Base-by-base conservation (phyloP, 2,329 filamentous ascomycete genomes). In the Exophiala bonariae region DNA sequence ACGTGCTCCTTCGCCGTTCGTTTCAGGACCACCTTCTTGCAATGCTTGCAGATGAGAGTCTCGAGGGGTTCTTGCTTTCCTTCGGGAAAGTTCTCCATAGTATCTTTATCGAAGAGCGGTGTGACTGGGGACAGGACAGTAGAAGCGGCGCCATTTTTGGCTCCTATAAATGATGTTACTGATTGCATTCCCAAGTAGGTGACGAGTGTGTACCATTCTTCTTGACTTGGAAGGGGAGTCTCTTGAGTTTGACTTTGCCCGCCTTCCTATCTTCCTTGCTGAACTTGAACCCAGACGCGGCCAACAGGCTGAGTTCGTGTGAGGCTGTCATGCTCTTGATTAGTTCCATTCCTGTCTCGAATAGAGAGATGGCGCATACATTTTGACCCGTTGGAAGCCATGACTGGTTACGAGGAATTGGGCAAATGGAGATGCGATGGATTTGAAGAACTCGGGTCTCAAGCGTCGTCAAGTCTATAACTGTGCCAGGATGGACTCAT, bases 1-100 rank as follows among this genome's bases (percentile, higher is more conserved):
- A 96, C 89, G 63, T 99, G 92, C 14, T 81, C 80, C 49, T 85
- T 85, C 2, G 88, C 86, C 1, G 82, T 83, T 23, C 82, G 82
- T 60, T 85, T 87, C 11, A 93, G 75, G 10, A 96, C 81, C 41
- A 87, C 87, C 61, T 95, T 91, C 70, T 93, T 96, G 73, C 92
- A 99, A 66, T 95, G 89, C 66, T 93, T 96, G 78, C 92, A 99
- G 57, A 86, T 79, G 41, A 93, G 83, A 8, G 89, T 79, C 54
- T 95, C 89, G 22, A 55, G 49, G 38, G 40, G 38, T 22, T 51
- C 54, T 23, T 44, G 48, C 26, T 44, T 49, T 52, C 89, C 89
- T 37, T 85, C 91, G 3, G 83, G 77, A 66, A 96, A 96, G 3
- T 87, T 87, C 50, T 89, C 83, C 58, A 87, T 81, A 11, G 87